Percentiles rank a stretch among this genome's conserved stretches.
These are phyloP conservation scores for Hibiscus tridactylites DNA, from an alignment of 345 rosid genomes.

Conservation along the genomic window DNA sequence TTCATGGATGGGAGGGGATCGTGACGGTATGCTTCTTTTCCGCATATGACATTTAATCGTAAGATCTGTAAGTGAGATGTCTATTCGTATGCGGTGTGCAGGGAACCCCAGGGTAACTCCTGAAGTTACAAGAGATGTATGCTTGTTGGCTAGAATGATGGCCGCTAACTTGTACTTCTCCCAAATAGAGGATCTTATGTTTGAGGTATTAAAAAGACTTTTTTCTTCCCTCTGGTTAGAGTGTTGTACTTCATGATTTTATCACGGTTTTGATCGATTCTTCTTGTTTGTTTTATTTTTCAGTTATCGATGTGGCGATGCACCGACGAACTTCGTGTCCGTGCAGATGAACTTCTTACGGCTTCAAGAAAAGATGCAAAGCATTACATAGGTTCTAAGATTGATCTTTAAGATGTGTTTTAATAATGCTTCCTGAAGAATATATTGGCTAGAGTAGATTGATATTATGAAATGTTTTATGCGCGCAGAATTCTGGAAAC, in stretches of 20 bases:
- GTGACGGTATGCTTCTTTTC: slow-evolving; percentile 56
- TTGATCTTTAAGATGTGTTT: not conserved
- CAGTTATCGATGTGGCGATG: slow-evolving; percentile 99
- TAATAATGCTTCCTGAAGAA: not conserved
- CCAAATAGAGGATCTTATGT: slow-evolving; percentile 97
- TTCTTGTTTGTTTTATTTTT: slow-evolving; percentile 7
- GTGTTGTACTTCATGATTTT: not conserved
- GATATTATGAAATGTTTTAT: not conserved
- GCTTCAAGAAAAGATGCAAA: slow-evolving; percentile 75
- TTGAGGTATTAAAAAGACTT: slow-evolving; percentile 50
- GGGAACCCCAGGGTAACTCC: slow-evolving; percentile 99
- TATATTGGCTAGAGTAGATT: not conserved
- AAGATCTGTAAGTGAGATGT: not conserved
- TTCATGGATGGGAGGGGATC: slow-evolving; percentile 99
- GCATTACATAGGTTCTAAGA: slow-evolving; percentile 73
- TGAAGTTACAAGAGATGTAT: slow-evolving; percentile 95
- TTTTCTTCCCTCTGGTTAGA: not conserved
- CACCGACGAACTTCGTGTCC: slow-evolving; percentile 70
- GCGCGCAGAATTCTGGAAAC: slow-evolving; percentile 88
- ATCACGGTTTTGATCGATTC: not conserved
- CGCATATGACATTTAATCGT: not conserved
- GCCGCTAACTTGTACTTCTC: slow-evolving; percentile 95
- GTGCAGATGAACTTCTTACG: slow-evolving; percentile 68
- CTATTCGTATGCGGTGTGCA: slow-evolving; percentile 18
- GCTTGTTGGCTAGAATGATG: slow-evolving; percentile 97